Percentiles rank a stretch among this genome's conserved stretches.
Evolutionary conservation across 176 grass and related monocot genomes (phyloP).

Genomic region (Avena atlantica): DNA sequence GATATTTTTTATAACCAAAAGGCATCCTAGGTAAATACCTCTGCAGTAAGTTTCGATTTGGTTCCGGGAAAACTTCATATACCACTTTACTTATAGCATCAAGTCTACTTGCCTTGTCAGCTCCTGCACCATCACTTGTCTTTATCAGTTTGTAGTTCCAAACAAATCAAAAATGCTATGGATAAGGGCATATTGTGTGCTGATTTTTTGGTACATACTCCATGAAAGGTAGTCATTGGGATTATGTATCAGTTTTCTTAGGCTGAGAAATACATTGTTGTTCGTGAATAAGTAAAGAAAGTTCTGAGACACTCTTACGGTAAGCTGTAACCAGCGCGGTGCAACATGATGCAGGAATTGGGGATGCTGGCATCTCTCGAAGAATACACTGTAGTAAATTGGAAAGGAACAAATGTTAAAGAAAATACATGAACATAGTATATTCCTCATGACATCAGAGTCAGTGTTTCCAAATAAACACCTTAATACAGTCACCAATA

Average conservation of each 20-base stretch:
- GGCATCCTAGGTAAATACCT: conserved; percentile 59
- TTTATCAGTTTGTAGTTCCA: conserved; percentile 48
- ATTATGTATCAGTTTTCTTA: conserved; percentile 5
- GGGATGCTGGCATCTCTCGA: conserved; percentile 87
- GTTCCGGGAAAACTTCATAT: conserved; percentile 96
- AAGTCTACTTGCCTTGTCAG: conserved; percentile 67
- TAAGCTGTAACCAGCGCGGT: conserved; percentile 84
- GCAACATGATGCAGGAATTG: conserved; percentile 88
- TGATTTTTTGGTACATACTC: conserved; percentile 36
- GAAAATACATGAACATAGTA: conserved; percentile 20
- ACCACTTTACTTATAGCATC: conserved; percentile 76
- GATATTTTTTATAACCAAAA: conserved; percentile 34
- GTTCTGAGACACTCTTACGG: conserved; percentile 61
- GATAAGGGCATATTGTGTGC: conserved; percentile 31
- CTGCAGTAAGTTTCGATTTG: conserved; percentile 77
- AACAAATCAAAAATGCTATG: conserved; percentile 18
- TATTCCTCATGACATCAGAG: conserved; percentile 18
- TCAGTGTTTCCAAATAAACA: conserved; percentile 51
- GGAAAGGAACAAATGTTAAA: conserved; percentile 45
- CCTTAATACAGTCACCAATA: conserved; percentile 99
- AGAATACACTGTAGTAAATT: conserved; percentile 77
- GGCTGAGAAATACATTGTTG: conserved; percentile 38
- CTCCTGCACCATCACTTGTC: conserved; percentile 62
- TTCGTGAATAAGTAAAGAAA: conserved; percentile 36
- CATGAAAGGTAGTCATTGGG: conserved; percentile 28